These are phyloP conservation scores for Bjerkandera adusta DNA, from an alignment of 1,284 basidiomycete species.

Conservation along the genomic window DNA sequence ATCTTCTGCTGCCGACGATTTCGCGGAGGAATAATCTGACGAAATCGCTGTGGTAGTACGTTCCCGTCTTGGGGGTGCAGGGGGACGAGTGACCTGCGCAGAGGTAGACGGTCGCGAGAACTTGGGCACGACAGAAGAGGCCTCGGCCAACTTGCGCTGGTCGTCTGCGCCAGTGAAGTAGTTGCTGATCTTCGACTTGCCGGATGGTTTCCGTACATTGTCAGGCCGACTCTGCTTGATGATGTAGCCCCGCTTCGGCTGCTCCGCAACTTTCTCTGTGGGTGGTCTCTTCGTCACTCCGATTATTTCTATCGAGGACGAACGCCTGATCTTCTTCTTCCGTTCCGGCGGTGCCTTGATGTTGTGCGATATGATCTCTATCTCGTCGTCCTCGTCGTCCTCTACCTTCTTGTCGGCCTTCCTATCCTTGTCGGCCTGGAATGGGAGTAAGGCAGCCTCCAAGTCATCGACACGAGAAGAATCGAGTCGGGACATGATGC, in stretches of 20 bases:
- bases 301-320: neutral
- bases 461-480: slow-evolving; percentile 52
- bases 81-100: slow-evolving; percentile 37
- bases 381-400: slow-evolving; percentile 56
- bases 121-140: slow-evolving; percentile 14
- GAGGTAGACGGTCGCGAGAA: slow-evolving; percentile 18
- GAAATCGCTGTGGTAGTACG: slow-evolving; percentile 14
- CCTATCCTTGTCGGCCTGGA: slow-evolving; percentile 39
- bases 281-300: too few species aligned
- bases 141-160: slow-evolving; percentile 33
- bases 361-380: slow-evolving; percentile 33
- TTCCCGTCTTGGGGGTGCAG: slow-evolving; percentile 12
- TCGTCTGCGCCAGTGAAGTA: slow-evolving; percentile 38
- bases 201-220: slow-evolving; percentile 7
- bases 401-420: slow-evolving; percentile 17
- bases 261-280: neutral
- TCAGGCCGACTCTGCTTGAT: slow-evolving; percentile 4
- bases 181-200: slow-evolving; percentile 22
- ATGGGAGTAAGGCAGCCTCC: slow-evolving; percentile 55
- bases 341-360: slow-evolving; percentile 16
- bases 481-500: slow-evolving; percentile 55
- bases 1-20: slow-evolving; percentile 17
- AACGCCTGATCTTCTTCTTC: slow-evolving; percentile 8
- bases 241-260: neutral
- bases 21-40: slow-evolving; percentile 4